Percentiles rank a stretch among this genome's conserved stretches.
Conservation (phyloP, 1,139 yeast genomes). For the Blastobotrys proliferans region DNA sequence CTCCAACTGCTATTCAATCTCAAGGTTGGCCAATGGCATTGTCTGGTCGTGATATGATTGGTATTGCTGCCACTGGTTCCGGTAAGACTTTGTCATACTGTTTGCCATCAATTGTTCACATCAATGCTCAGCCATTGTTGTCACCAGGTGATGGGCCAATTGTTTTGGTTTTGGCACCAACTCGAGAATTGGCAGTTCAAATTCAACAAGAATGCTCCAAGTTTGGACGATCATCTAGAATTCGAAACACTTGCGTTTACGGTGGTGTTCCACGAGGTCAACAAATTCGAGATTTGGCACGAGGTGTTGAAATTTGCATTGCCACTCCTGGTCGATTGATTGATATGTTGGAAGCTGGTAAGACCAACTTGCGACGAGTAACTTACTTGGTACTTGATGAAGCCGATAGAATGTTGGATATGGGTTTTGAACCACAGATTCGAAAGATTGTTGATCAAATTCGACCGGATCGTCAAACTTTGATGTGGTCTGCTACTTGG, state of each 20-base stretch:
- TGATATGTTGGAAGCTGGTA: constrained; percentile 93
- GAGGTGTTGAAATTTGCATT: constrained; percentile 93
- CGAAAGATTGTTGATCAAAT: constrained; percentile 93
- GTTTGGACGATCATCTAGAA: constrained; percentile 86
- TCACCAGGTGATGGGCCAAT: constrained; percentile 96
- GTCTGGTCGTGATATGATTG: constrained; percentile 97
- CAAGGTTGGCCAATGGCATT: constrained; percentile 99
- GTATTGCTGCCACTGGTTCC: constrained; percentile 96
- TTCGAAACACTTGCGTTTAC: constrained; percentile 95
- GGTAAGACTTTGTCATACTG: constrained; percentile 88
- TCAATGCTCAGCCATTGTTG: constrained; percentile 94
- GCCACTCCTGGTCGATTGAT: constrained; percentile 98
- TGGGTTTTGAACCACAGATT: constrained; percentile 97
- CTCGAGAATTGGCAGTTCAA: constrained; percentile 98
- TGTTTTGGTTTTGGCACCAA: constrained; percentile 93
- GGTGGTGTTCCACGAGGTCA: constrained; percentile 99
- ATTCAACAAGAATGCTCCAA: constrained; percentile 94
- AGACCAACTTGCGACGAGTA: constrained; percentile 92
- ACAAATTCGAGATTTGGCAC: constrained; percentile 88
- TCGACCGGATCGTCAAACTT: constrained; percentile 96
- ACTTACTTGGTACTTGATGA: constrained; percentile 96
- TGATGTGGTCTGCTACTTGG: constrained; percentile 99
- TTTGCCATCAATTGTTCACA: constrained; percentile 86
- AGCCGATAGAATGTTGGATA: constrained; percentile 84
- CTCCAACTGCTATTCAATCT: constrained; percentile 94